Evolutionary conservation across 2,329 filamentous ascomycete species (phyloP).

Genomic region (Coniella lustricola): DNA sequence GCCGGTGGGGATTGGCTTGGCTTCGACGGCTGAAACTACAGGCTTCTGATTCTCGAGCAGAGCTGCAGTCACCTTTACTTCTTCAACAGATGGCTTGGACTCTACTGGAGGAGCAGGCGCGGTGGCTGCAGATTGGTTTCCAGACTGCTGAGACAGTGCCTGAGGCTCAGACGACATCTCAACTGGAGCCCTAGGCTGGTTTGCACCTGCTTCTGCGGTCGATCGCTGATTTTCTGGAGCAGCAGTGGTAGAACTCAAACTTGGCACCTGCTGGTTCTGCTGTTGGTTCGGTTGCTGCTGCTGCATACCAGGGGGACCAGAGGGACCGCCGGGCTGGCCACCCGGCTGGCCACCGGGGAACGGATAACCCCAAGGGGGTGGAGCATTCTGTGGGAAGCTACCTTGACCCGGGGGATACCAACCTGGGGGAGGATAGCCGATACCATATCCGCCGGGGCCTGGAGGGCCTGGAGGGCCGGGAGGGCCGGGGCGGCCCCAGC

Average conservation of each 20-base stretch:
- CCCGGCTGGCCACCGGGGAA: constrained; percentile 50
- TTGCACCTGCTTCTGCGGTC: constrained; percentile 44
- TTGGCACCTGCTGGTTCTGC: constrained; percentile 24
- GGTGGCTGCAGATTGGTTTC: constrained; percentile 32
- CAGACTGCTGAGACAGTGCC: constrained; percentile 37
- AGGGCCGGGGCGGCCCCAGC: constrained; percentile 26
- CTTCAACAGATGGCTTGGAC: constrained; percentile 56
- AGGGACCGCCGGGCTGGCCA: constrained; percentile 25
- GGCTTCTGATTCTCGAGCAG: constrained; percentile 36
- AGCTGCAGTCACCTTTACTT: constrained; percentile 47
- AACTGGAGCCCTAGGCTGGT: constrained; percentile 35
- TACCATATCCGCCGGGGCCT: constrained; percentile 39
- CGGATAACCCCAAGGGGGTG: constrained; percentile 50
- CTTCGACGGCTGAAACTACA: constrained; percentile 1
- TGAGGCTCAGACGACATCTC: constrained; percentile 49
- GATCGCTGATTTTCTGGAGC: constrained; percentile 36
- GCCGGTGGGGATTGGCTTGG: constrained; percentile 38
- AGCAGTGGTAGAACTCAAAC: constrained; percentile 8
- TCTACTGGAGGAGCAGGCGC: constrained; percentile 60
- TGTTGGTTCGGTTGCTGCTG: constrained; percentile 27
- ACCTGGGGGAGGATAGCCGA: constrained; percentile 69
- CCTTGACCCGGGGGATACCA: constrained; percentile 74
- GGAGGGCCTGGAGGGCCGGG: constrained; percentile 20
- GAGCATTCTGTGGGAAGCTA: constrained; percentile 62
- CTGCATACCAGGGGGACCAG: constrained; percentile 20